Evolutionary conservation across 441 rosid species (phyloP).

Genomic region (Cnidoscolus chayamansa): DNA sequence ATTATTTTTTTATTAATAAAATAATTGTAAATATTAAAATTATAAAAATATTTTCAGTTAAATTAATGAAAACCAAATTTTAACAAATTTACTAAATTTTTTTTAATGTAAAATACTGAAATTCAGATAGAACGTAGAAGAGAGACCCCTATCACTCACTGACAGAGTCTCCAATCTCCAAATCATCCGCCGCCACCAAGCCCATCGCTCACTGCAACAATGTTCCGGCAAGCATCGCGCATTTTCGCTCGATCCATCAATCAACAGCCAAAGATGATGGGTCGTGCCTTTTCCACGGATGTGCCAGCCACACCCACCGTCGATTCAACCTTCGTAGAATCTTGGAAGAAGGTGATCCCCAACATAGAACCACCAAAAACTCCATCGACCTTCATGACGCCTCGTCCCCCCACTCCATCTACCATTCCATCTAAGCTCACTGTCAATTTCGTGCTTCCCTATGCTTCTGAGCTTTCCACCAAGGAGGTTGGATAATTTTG

Average conservation of each 20-base stretch:
- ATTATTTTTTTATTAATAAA: too few species aligned
- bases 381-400: conserved; percentile 44
- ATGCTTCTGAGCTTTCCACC: conserved; percentile 44
- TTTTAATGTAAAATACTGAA: too few species aligned
- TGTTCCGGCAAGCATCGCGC: conserved; percentile 69
- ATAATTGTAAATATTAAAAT: too few species aligned
- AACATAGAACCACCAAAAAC: conserved; percentile 55
- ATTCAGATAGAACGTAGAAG: too few species aligned
- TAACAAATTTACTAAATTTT: too few species aligned
- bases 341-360: conserved; percentile 49
- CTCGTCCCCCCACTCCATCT: conserved; percentile 48
- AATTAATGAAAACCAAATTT: too few species aligned
- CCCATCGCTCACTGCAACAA: conserved; percentile 16
- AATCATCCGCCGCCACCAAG: conserved; percentile 23
- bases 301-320: conserved; percentile 31
- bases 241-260: conserved; percentile 42
- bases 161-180: neutral
- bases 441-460: conserved; percentile 64
- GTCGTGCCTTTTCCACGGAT: conserved; percentile 45
- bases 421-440: conserved; percentile 60
- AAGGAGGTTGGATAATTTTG: conserved; percentile 41
- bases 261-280: conserved; percentile 19
- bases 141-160: conserved; percentile 9
- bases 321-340: conserved; percentile 37
- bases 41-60: too few species aligned